Evolutionary conservation across 129 eudicot genomes (phyloP).

Genomic region (Artemisia tridentata): DNA sequence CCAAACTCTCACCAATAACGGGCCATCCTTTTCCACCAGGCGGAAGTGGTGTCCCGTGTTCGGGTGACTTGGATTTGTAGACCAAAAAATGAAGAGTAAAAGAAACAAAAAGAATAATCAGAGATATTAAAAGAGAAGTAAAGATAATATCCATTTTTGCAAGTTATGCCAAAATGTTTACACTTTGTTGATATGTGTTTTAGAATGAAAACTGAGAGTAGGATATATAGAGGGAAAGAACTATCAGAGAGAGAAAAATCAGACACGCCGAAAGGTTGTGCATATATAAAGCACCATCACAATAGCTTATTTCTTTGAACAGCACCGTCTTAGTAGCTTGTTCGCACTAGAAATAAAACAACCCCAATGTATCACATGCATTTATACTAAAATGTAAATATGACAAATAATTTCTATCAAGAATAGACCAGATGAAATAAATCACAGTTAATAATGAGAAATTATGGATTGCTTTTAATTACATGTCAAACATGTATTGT

Average conservation of each 20-base stretch:
- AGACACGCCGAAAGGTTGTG: no score
- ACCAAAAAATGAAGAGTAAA: conserved; percentile 51
- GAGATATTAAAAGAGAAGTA: conserved; percentile 46
- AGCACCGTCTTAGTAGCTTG: conserved; percentile 9
- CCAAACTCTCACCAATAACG: conserved; percentile 70
- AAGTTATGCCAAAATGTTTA: neutral
- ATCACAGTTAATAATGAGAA: neutral
- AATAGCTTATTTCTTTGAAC: neutral
- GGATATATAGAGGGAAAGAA: no score
- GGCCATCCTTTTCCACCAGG: conserved; percentile 86
- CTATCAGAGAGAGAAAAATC: no score
- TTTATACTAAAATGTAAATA: neutral
- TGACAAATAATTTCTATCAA: neutral
- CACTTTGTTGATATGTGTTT: neutral
- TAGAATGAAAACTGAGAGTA: neutral
- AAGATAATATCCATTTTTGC: conserved; percentile 51
- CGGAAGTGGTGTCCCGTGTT: conserved; percentile 33
- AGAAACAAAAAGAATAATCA: conserved; percentile 40
- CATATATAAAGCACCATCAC: neutral
- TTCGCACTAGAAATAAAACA: neutral
- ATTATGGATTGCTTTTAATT: neutral
- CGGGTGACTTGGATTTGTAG: conserved; percentile 31
- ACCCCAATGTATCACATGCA: conserved; percentile 2
- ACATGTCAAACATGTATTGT: conserved; percentile 11
- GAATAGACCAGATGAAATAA: neutral